A percentile compares a stretch with the other conserved stretches of the same genome.
Conservation (phyloP, 495 filamentous ascomycete species). For the Terfezia boudieri region DNA sequence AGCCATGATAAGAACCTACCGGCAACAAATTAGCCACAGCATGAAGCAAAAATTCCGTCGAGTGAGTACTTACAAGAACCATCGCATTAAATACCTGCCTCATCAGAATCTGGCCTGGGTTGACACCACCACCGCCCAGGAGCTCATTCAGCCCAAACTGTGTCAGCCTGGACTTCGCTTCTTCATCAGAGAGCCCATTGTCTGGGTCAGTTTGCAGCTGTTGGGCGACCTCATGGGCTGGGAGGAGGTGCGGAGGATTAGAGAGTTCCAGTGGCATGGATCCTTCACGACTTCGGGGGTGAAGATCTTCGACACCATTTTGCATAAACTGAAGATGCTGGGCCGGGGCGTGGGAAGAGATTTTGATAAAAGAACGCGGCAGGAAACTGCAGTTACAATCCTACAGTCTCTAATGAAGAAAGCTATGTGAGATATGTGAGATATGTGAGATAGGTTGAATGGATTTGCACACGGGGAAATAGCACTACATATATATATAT, state of each 20-base stretch:
- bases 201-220: constrained; percentile 38
- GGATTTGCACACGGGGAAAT: no score
- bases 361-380: no score
- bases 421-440: no score
- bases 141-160: constrained; percentile 40
- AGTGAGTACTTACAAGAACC: constrained; percentile 28
- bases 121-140: constrained; percentile 34
- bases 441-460: no score
- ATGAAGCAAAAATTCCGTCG: constrained; percentile 1
- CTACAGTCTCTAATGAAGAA: no score
- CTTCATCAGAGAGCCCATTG: constrained; percentile 34
- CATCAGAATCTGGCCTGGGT: constrained; percentile 34
- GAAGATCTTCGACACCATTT: constrained; percentile 19
- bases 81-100: constrained; percentile 46
- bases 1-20: constrained; percentile 39
- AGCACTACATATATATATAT: no score
- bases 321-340: constrained; percentile 8
- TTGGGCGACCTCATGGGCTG: constrained; percentile 28
- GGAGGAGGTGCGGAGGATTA: constrained; percentile 41
- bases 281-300: constrained; percentile 21
- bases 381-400: no score
- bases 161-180: constrained; percentile 33
- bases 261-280: constrained; percentile 24
- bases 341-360: not conserved
- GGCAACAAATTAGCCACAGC: constrained; percentile 1